These are phyloP conservation scores for Sisymbrium irio DNA, from an alignment of 345 rosid genomes.

Conservation along the genomic window DNA sequence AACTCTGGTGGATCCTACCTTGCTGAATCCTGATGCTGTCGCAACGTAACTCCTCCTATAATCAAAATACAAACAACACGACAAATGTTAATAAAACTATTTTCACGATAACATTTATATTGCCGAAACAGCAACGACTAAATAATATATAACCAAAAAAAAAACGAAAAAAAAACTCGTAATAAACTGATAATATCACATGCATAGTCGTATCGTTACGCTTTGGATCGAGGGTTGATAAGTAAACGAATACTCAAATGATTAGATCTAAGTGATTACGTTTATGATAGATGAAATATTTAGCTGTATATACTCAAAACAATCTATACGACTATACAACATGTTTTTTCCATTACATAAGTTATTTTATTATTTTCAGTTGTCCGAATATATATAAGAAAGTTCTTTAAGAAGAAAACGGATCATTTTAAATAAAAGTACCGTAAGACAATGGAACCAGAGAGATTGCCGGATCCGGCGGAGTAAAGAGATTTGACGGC, in stretches of 20 bases:
- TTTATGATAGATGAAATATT: background rate
- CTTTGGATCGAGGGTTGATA: background rate
- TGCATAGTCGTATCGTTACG: background rate
- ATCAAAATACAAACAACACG: background rate
- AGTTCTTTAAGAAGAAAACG: background rate
- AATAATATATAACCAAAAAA: background rate
- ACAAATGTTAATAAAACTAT: background rate
- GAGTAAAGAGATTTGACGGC: conserved; percentile 22
- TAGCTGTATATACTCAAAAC: background rate
- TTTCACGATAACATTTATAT: background rate
- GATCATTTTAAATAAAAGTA: background rate
- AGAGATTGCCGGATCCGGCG: background rate
- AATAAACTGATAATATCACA: background rate
- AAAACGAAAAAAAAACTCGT: background rate
- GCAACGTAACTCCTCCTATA: conserved; percentile 52
- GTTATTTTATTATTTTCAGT: background rate
- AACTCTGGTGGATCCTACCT: conserved; percentile 35
- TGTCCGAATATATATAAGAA: background rate
- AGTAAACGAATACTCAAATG: background rate
- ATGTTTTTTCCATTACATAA: background rate
- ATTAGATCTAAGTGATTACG: background rate
- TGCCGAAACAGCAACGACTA: background rate
- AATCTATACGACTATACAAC: too few relatives aligned
- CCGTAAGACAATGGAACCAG: conserved; percentile 17
- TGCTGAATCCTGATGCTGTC: conserved; percentile 29